Evolutionary conservation across 2,329 filamentous ascomycete genomes (phyloP).

Genomic region (Dryadomyces sulphureus): DNA sequence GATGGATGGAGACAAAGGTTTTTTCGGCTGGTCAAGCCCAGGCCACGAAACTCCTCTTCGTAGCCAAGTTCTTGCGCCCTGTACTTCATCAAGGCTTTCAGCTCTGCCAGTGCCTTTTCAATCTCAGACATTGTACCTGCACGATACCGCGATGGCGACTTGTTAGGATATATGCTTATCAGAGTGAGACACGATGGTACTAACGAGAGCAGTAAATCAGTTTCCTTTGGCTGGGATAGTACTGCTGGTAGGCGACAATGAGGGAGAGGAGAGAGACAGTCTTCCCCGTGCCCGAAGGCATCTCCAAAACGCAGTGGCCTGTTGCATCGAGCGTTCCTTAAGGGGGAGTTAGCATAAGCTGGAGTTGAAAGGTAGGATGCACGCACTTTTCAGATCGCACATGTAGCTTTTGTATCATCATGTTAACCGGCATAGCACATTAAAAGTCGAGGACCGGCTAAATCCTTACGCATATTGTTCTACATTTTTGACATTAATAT

Average conservation of each 20-base stretch:
- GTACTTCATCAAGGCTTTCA: conserved; percentile 91
- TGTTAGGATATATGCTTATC: no score
- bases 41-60: conserved; percentile 81
- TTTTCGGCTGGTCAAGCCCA: conserved; percentile 91
- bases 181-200: conserved; percentile 7
- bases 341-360: background rate
- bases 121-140: conserved; percentile 94
- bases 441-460: background rate
- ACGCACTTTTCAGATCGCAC: conserved; percentile 40
- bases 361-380: no score
- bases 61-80: conserved; percentile 76
- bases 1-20: conserved; percentile 93
- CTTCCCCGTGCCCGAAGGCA: conserved; percentile 98
- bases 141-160: background rate
- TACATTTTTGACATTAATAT: no score
- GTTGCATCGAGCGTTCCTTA: conserved; percentile 72
- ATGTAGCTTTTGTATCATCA: conserved; percentile 28
- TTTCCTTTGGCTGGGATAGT: conserved; percentile 85
- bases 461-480: conserved; percentile 33
- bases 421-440: background rate
- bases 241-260: conserved; percentile 92
- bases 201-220: conserved; percentile 93
- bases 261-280: conserved; percentile 89
- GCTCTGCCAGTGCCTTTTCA: conserved; percentile 85
- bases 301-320: conserved; percentile 92